Base-by-base conservation (phyloP, 164 flowering plant genomes). In the Nelumbo lutea region DNA sequence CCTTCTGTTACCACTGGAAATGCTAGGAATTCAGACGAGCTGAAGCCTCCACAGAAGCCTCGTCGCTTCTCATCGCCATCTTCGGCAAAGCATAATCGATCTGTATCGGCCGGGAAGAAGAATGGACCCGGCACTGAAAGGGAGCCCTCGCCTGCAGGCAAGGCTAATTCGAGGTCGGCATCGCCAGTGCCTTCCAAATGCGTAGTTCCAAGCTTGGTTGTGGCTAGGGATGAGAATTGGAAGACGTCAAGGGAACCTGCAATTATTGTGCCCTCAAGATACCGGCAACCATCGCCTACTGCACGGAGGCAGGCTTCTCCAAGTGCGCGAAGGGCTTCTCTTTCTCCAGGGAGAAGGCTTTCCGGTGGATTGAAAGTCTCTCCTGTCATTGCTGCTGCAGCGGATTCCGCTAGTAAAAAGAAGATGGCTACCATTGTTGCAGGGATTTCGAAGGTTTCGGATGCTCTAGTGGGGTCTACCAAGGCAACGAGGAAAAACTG, bases 181-280 rank as follows among this genome's bases (percentile, higher is more conserved):
- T 91, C 98, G 1, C 97, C 97, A 0, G 94, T 80, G 44, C 97
- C 99, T 0, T 92, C 97, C 0, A 95, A 95, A 55, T 89, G 94
- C 52, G 88, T 79, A 59, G 97, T 95, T 1, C 97, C 97, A 6
- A 90, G 99, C 73, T 73, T 95, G 71, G 86, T 70, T 9, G 79
- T 80, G 0, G 97, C 97, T 0, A 75, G 70, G 46, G 96, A 92
- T 8, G 99, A 92, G 73, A 87, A 75, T 15, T 66, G 89, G 75
- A 90, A 73, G 75, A 48, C 65, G 0, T 71, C 91, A 0, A 89
- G 72, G 72, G 99, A 95, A 74, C 80, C 94, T 3, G 96, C 97
- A 9, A 90, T 95, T 7, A 68, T 92, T 0, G 99, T 95, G 52
- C 97, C 97, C 0, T 92, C 99, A 0, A 89, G 99, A 75, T 95